Evolutionary conservation across 202 grass and related monocot species (phyloP), one percentile per base, ranked within the genome.

Genomic region (Tripidium arundinaceum): DNA sequence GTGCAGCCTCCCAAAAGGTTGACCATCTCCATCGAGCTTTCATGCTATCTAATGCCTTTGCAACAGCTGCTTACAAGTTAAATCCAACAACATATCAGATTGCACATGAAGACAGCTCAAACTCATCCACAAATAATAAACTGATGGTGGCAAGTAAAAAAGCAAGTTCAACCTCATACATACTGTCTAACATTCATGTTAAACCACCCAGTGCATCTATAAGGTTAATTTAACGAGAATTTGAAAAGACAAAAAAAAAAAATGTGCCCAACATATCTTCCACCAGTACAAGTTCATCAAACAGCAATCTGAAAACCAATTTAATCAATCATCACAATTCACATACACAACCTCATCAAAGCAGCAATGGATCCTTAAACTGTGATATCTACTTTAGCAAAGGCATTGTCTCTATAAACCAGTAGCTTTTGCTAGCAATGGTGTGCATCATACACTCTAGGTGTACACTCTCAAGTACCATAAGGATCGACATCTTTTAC

Each of bases 1-100:
- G 91, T 72, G 84, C 95, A 83, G 95, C 92, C 88, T 98, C 95
- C 95, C 92, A 98, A 39, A 98, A 81, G 85, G 83, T 85, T 81
- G 74, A 93, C 95, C 92, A 95, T 50, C 90, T 94, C 42, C 77
- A 86, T 15, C 65, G 80, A 82, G 85, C 83, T 76, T 89, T 91
- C 71, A 91, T 86, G 74, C 50, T 80, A 55, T 84, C 85, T 85
- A 98, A 70, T 62, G 95, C 84, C 75, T 72, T 88, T 65, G 75
- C 78, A 68, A 98, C 84, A 84, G 82, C 95, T 95, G 86, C 60
- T 72, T 70, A 67, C 8, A 81, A 9, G 65, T 41, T 59, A 62
- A 8, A 66, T 4, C 39, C 42, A 60, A 65, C 69, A 49, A 16
- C 54, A 64, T 22, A 84, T 75, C 13, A 63, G 79, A 74, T 85